Conservation (phyloP, 345 rosid species). For the Brassica nigra region DNA sequence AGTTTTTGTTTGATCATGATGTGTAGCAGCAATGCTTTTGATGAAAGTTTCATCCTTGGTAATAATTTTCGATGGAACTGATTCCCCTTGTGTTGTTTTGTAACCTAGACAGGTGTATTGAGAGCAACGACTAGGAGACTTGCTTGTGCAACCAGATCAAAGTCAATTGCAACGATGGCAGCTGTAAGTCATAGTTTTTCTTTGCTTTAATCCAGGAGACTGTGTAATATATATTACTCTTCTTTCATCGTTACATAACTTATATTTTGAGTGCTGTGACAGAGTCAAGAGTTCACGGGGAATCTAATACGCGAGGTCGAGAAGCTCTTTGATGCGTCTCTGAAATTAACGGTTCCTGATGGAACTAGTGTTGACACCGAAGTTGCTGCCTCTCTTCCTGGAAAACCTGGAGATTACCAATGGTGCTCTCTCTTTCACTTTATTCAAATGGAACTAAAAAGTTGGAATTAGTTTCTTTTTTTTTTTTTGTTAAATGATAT, state of each 20-base stretch:
- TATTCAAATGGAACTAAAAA: background rate
- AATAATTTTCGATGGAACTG: slow-evolving; percentile 14
- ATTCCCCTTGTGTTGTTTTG: slow-evolving; percentile 32
- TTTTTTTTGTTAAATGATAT: background rate
- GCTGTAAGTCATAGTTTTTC: slow-evolving; percentile 44
- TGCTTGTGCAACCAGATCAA: slow-evolving; percentile 37
- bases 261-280: slow-evolving; percentile 13
- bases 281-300: slow-evolving; percentile 64
- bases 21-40: slow-evolving; percentile 16
- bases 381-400: slow-evolving; percentile 61
- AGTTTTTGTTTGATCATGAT: slow-evolving; percentile 1
- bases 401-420: slow-evolving; percentile 87
- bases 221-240: background rate
- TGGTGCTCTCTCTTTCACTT: slow-evolving; percentile 50
- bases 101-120: slow-evolving; percentile 74
- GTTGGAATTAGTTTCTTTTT: background rate
- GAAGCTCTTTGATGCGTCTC: slow-evolving; percentile 62
- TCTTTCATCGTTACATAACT: background rate
- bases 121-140: slow-evolving; percentile 55
- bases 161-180: slow-evolving; percentile 62
- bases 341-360: slow-evolving; percentile 58
- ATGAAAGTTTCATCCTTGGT: slow-evolving; percentile 8
- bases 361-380: slow-evolving; percentile 67
- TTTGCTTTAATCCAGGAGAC: background rate
- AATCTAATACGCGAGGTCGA: slow-evolving; percentile 62